These are phyloP conservation scores for Eutypa lata DNA, from an alignment of 2,329 filamentous ascomycete species.

Conservation along the genomic window DNA sequence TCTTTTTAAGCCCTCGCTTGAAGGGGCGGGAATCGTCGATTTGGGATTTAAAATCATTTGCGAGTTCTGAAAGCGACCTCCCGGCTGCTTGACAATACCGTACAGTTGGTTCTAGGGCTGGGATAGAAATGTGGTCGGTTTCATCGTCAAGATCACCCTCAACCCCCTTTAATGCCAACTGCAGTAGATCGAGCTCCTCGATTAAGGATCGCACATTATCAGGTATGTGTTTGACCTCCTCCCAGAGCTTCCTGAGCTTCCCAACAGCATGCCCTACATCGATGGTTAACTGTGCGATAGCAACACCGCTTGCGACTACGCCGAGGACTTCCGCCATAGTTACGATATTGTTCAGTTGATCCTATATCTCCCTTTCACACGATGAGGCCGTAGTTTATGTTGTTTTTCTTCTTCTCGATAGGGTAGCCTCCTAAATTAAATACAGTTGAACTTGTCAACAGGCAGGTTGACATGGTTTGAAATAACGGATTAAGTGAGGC, in stretches of 20 bases:
- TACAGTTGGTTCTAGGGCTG: neutral
- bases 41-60: neutral
- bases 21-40: neutral
- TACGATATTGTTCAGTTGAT: too few species aligned
- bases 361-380: too few species aligned
- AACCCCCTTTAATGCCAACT: neutral
- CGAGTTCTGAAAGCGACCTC: neutral
- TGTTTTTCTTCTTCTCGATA: too few species aligned
- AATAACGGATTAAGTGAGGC: neutral
- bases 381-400: too few species aligned
- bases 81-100: neutral
- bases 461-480: neutral
- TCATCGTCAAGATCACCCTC: neutral
- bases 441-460: too few species aligned
- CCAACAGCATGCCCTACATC: slow-evolving; percentile 17
- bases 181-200: slow-evolving; percentile 8
- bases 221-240: slow-evolving; percentile 21
- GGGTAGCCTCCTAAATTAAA: too few species aligned
- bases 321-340: slow-evolving; percentile 6
- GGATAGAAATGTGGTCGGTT: neutral
- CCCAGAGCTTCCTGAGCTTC: slow-evolving; percentile 20
- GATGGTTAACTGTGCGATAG: slow-evolving; percentile 19
- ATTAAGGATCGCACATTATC: slow-evolving; percentile 16
- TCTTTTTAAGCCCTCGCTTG: neutral
- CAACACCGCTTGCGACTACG: slow-evolving; percentile 17